phyloP scores from a whole-genome alignment of 768 basidiomycete species.

The Plicaturopsis crispa region DNA sequence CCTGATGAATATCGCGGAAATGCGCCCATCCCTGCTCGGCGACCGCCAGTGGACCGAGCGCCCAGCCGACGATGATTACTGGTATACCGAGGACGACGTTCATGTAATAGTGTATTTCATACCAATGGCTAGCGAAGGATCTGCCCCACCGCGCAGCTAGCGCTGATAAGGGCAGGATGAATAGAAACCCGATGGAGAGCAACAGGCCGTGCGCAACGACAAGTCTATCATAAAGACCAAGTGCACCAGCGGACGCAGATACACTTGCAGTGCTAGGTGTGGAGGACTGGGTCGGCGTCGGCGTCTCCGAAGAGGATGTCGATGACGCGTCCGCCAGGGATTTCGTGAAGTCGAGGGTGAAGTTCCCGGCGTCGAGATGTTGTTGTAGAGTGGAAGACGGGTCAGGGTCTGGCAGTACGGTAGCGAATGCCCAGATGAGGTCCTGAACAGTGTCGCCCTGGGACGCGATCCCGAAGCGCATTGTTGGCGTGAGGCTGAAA shows the following conservation, averaged over 20 bases:
- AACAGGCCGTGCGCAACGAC: constrained; percentile 47
- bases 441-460: constrained; percentile 16
- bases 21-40: constrained; percentile 32
- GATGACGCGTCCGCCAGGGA: constrained; percentile 10
- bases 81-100: constrained; percentile 43
- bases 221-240: constrained; percentile 35
- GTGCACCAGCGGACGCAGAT: too few relatives aligned
- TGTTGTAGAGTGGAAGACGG: constrained; percentile 22
- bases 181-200: constrained; percentile 45
- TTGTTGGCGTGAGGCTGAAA: too few relatives aligned
- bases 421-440: constrained; percentile 32
- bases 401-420: constrained; percentile 20
- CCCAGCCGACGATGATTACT: constrained; percentile 39
- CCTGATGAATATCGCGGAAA: constrained; percentile 43
- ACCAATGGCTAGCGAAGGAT: constrained; percentile 45
- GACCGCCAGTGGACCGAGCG: constrained; percentile 41
- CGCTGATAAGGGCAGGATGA: constrained; percentile 46
- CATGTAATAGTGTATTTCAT: constrained; percentile 44
- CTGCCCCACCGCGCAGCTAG: constrained; percentile 49
- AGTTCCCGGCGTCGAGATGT: constrained; percentile 26
- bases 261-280: too few relatives aligned
- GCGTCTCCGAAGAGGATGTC: constrained; percentile 3
- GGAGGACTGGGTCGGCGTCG: too few relatives aligned
- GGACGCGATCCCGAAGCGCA: too few relatives aligned
- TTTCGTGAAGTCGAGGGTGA: constrained; percentile 26